These are phyloP conservation scores for Straminergon stramineum DNA, from an alignment of 225 moss, liverwort and hornwort species.

Conservation along the genomic window DNA sequence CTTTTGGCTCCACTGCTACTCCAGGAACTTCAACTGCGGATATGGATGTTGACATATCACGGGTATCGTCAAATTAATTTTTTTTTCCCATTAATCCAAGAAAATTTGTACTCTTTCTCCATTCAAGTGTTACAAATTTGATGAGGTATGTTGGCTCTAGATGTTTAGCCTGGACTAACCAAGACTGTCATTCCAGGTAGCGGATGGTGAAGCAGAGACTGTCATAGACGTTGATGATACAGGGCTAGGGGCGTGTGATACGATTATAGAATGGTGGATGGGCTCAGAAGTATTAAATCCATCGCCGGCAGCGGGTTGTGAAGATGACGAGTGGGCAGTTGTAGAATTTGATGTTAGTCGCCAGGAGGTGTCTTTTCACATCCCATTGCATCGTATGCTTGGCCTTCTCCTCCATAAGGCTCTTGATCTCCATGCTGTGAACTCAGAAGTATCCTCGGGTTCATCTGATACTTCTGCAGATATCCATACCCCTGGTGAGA, in stretches of 20 bases:
- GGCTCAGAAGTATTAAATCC: constrained; percentile 43
- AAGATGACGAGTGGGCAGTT: constrained; percentile 59
- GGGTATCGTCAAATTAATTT: neutral
- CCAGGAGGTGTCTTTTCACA: constrained; percentile 91
- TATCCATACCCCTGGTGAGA: constrained; percentile 12
- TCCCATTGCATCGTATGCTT: constrained; percentile 88
- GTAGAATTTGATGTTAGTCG: constrained; percentile 89
- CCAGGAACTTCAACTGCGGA: constrained; percentile 32
- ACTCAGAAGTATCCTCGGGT: constrained; percentile 21
- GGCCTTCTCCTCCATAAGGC: constrained; percentile 71
- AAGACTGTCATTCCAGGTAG: constrained; percentile 32
- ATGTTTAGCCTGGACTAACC: constrained; percentile 11
- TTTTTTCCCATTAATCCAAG: neutral
- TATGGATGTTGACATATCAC: constrained; percentile 51
- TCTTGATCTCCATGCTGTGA: constrained; percentile 48
- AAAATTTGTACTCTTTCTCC: neutral
- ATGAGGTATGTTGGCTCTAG: neutral
- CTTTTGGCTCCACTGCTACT: constrained; percentile 19
- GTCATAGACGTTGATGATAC: constrained; percentile 21
- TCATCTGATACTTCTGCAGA: neutral
- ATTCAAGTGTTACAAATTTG: neutral
- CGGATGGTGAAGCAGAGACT: constrained; percentile 29
- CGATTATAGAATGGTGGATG: constrained; percentile 82
- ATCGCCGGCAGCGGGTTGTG: constrained; percentile 17
- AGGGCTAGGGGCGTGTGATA: constrained; percentile 13